Base-by-base conservation (phyloP, 2,329 filamentous ascomycete genomes). In the Stemphylium lycopersici region DNA sequence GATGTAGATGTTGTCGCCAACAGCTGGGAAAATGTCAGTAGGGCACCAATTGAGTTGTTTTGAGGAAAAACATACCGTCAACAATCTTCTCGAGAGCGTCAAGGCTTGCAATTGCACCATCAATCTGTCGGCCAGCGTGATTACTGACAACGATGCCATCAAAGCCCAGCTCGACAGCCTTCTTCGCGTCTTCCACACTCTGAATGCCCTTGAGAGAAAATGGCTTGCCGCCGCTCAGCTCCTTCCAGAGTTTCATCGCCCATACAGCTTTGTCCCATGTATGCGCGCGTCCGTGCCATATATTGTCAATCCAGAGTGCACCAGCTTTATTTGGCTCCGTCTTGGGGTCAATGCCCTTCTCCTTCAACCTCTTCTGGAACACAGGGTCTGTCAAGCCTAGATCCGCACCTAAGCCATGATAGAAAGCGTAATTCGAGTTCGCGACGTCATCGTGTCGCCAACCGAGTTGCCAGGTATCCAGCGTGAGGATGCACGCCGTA, bases 181-280 rank as follows among this genome's bases (percentile, higher is more conserved):
- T 80, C 47, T 80, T 77, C 12, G 88, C 88, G 70, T 91, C 89
- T 36, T 79, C 77, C 0, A 84, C 82, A 12, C 82, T 84, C 75
- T 90, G 87, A n/a, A 91, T 83, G 0, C 88, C 88, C 72, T 91
- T 91, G 22, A 91, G 71, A 43, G 59, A 87, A 76, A 78, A 90
- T 61, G 66, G 86, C 77, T 81, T 80, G 6, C 85, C 78, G 0
- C 81, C 81, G 1, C 74, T 80, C 29, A 84, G 81, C 52, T 78
- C 75, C 69, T 78, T 80, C 77, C 86, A 83, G 18, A 81, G 77
- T 65, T 83, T 76, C 55, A 85, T 84, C 40, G 90, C 67, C 87
- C 87, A 90, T 4, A 80, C 76, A 1, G 90, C 78, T 68, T 89
- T 88, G 39, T 83, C 80, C 88, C 87, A 91, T n/a, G 77, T 80